These are phyloP conservation scores for Cryphonectria nitschkei DNA, from an alignment of 2,329 filamentous ascomycete species.

Conservation along the genomic window DNA sequence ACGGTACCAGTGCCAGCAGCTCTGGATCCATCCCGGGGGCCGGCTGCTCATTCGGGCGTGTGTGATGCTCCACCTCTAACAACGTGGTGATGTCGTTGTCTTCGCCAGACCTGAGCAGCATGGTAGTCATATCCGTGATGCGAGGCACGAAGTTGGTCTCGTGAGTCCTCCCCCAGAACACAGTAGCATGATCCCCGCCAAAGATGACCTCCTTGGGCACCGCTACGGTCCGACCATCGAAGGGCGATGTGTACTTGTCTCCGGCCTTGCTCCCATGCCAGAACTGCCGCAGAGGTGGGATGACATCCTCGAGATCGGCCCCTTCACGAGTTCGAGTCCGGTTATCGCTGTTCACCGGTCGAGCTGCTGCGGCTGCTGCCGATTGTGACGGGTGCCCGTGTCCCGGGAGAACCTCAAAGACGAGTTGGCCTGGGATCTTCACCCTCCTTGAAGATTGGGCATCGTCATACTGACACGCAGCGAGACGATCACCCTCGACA, in stretches of 20 bases:
- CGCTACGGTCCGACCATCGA: constrained; percentile 1
- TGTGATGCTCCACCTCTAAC: constrained; percentile 29
- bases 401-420: constrained; percentile 7
- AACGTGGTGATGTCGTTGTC: constrained; percentile 20
- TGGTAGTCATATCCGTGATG: constrained; percentile 21
- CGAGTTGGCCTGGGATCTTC: constrained; percentile 13
- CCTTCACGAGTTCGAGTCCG: background rate
- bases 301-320: background rate
- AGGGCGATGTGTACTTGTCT: constrained; percentile 18
- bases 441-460: background rate
- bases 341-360: background rate
- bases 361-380: background rate
- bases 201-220: constrained; percentile 25
- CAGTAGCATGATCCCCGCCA: constrained; percentile 21
- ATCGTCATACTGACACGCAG: constrained; percentile 8
- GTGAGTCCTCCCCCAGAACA: constrained; percentile 24
- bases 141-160: constrained; percentile 26
- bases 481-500: constrained; percentile 31
- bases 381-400: background rate
- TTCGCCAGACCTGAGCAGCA: constrained; percentile 20
- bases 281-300: constrained; percentile 17
- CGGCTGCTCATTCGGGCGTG: constrained; percentile 19
- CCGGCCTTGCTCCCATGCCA: constrained; percentile 25
- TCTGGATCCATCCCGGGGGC: constrained; percentile 12
- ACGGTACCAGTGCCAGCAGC: constrained; percentile 30